Percentiles rank a stretch among this genome's conserved stretches.
phyloP scores from a whole-genome alignment of 108 stramenopile genomes.

The Aureococcus anophagefferens region DNA sequence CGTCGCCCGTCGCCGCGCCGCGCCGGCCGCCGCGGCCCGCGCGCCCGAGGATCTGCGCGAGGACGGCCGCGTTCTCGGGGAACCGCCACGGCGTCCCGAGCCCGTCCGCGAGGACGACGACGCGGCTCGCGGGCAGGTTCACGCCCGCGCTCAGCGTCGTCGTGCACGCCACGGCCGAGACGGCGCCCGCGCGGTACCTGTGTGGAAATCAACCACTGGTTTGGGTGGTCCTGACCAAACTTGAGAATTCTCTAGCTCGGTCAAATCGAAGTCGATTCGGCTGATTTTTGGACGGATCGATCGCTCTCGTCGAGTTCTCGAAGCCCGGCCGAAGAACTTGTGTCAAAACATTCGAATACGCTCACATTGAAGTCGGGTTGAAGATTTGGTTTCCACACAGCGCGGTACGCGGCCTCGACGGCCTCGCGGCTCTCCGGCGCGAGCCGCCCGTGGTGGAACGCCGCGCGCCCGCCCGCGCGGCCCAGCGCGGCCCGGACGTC shows the following conservation, averaged over 20 bases:
- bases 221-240: too few species aligned
- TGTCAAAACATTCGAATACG: too few species aligned
- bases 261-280: too few species aligned
- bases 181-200: neutral
- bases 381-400: too few species aligned
- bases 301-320: too few species aligned
- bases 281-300: too few species aligned
- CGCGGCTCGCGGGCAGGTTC: constrained; percentile 13
- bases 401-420: constrained; percentile 10
- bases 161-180: constrained; percentile 1
- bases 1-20: neutral
- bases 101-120: constrained; percentile 2
- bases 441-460: constrained; percentile 1
- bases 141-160: constrained; percentile 14
- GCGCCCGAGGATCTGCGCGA: constrained; percentile 13
- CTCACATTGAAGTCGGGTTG: too few species aligned
- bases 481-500: neutral
- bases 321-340: too few species aligned
- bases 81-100: neutral
- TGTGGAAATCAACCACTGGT: too few species aligned
- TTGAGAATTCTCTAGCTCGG: too few species aligned
- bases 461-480: neutral
- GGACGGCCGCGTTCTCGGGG: neutral
- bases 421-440: neutral
- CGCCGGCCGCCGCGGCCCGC: constrained; percentile 7